Conservation (phyloP, 1,284 basidiomycete species). For the Ganoderma lingzhi region DNA sequence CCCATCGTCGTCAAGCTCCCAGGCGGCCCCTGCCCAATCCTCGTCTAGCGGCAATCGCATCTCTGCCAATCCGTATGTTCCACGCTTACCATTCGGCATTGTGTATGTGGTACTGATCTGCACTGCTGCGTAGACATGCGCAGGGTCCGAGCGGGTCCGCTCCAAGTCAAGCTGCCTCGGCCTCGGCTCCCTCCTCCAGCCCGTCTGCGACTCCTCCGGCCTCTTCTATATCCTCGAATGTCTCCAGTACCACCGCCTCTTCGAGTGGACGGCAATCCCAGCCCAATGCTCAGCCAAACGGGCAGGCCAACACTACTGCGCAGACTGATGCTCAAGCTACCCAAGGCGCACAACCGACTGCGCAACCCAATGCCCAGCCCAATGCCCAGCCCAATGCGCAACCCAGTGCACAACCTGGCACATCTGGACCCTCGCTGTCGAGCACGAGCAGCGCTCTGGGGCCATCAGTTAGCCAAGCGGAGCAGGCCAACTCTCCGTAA, state of each 20-base stretch:
- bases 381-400: slow-evolving; percentile 5
- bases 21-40: background rate
- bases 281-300: slow-evolving; percentile 7
- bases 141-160: background rate
- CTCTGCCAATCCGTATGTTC: slow-evolving; percentile 23
- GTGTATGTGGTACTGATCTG: background rate
- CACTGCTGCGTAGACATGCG: background rate
- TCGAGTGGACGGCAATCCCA: background rate
- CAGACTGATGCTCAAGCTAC: background rate
- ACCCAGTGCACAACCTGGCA: slow-evolving; percentile 6
- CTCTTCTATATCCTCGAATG: background rate
- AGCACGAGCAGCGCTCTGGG: background rate
- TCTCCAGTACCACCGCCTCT: slow-evolving; percentile 1
- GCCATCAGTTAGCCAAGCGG: slow-evolving; percentile 20
- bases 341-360: background rate
- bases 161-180: background rate
- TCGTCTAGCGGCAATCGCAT: background rate
- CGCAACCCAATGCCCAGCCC: slow-evolving; percentile 12
- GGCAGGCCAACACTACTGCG: background rate
- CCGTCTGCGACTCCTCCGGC: background rate
- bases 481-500: slow-evolving; percentile 23
- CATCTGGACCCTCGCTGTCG: background rate
- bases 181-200: background rate
- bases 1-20: background rate
- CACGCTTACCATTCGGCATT: background rate